Base-by-base conservation (phyloP, 1,284 basidiomycete genomes). In the Pascua sp. region DNA sequence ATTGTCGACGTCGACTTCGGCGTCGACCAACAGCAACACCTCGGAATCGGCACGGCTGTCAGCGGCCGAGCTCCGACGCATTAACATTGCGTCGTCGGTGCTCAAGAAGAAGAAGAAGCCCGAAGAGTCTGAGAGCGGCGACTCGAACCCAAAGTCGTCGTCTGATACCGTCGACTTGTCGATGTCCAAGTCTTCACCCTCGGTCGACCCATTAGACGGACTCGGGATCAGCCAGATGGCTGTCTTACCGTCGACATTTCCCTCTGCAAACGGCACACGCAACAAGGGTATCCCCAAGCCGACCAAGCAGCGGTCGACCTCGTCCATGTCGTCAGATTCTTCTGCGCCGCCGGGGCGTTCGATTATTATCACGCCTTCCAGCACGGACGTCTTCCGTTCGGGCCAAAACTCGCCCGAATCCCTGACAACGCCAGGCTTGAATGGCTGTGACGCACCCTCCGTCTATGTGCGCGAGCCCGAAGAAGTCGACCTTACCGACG, bases 51-150 rank as follows among this genome's bases (percentile, higher is more conserved):
- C 24, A 7, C 24, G 24, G 24, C 53, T 61, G 24, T 56, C 61
- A 0, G 60, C 61, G 1, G 60, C 64, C n/a, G 68, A 69, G 50
- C 55, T 68, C 12, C 62, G 70, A 32, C 61, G 68, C n/a, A 51
- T 65, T 24, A 66, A 64, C 48, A 70, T 74, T 15, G 67, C 67
- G 24, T 64, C 64, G 8, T 67, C 59, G 1, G 71, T 74, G 2
- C 51, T 72, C 47, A 74, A 69, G 56, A 67, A 63, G 57, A 74
- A 72, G 56, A 62, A 48, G 38, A 43, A 53, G 16, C 43, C 43
- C 9, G 53, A 49, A 24, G 39, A 45, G 12, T 64, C 64, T 11
- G 57, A 62, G 38, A 59, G 58, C 32, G 58, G 59, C 18, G 59
- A 53, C 42, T 61, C 53, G 16, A 59, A 42, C 47, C 44, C 49